These are phyloP conservation scores for Albugo laibachii DNA, from an alignment of 352 stramenopile genomes.

Conservation along the genomic window DNA sequence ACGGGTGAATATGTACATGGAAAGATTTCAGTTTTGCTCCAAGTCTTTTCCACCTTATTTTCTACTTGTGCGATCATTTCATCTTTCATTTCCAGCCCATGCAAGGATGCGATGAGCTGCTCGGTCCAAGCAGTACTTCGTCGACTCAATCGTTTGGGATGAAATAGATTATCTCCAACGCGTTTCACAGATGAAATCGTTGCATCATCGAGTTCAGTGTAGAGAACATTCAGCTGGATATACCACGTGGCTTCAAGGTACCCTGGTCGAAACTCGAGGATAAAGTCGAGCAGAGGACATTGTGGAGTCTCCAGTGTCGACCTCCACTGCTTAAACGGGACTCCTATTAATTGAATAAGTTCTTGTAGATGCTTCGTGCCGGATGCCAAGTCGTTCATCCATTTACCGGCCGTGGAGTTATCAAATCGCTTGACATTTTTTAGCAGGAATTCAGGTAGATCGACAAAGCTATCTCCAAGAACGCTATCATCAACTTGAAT, in stretches of 20 bases:
- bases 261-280: conserved; percentile 48
- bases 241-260: conserved; percentile 68
- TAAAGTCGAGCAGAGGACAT: conserved; percentile 57
- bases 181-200: conserved; percentile 38
- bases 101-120: conserved; percentile 54
- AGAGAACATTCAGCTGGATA: conserved; percentile 68
- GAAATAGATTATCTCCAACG: conserved; percentile 65
- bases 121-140: conserved; percentile 63
- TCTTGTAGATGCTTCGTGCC: conserved; percentile 39
- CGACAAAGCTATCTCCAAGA: conserved; percentile 12
- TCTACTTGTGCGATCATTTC: not conserved
- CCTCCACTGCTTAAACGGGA: conserved; percentile 73
- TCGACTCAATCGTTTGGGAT: conserved; percentile 40
- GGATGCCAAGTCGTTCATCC: conserved; percentile 56
- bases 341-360: conserved; percentile 50
- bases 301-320: conserved; percentile 52
- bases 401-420: conserved; percentile 51
- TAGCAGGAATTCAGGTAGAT: conserved; percentile 65
- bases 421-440: conserved; percentile 63
- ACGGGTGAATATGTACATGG: too few relatives aligned
- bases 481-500: not conserved
- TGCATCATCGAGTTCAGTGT: conserved; percentile 72
- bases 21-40: too few relatives aligned
- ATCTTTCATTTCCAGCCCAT: conserved; percentile 6
- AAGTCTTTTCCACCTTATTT: too few relatives aligned